Evolutionary conservation across 768 basidiomycete genomes (phyloP).

Genomic region (Infundibulicybe gibba): DNA sequence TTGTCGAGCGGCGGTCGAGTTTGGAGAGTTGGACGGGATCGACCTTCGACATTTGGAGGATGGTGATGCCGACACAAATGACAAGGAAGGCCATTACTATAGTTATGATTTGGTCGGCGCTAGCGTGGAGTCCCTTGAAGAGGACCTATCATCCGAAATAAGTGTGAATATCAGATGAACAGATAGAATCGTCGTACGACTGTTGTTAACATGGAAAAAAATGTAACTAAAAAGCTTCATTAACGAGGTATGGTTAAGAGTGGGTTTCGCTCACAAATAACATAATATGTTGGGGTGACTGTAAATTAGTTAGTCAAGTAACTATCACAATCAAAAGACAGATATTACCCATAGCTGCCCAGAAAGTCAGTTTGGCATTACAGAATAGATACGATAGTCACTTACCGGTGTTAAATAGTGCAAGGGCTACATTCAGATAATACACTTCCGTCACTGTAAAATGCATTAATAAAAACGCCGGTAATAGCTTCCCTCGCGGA

Average conservation of each 20-base stretch:
- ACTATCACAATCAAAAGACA: constrained; percentile 11
- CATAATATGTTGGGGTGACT: constrained; percentile 89
- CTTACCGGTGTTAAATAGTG: constrained; percentile 88
- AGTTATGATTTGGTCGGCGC: constrained; percentile 77
- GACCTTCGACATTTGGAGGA: constrained; percentile 94
- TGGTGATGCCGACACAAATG: constrained; percentile 88
- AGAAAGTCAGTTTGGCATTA: constrained; percentile 9
- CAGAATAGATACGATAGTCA: constrained; percentile 1
- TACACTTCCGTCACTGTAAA: constrained; percentile 81
- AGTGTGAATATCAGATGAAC: not conserved
- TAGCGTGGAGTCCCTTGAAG: constrained; percentile 84
- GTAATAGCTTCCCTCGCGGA: constrained; percentile 27
- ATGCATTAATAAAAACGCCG: constrained; percentile 9
- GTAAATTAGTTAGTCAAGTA: constrained; percentile 14
- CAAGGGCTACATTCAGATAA: constrained; percentile 94
- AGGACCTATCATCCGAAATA: constrained; percentile 51
- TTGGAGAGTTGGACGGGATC: constrained; percentile 77
- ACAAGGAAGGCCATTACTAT: constrained; percentile 90
- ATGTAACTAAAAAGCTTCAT: constrained; percentile 52
- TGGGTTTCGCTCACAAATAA: constrained; percentile 54
- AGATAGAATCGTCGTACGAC: constrained; percentile 42
- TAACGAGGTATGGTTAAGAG: not conserved
- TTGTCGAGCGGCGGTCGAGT: constrained; percentile 87
- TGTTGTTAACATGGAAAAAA: constrained; percentile 81
- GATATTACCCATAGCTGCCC: constrained; percentile 58